Percentiles rank a stretch among this genome's conserved stretches.
These are phyloP conservation scores for Senecio squalidus DNA, from an alignment of 140 eudicot genomes.

Conservation along the genomic window DNA sequence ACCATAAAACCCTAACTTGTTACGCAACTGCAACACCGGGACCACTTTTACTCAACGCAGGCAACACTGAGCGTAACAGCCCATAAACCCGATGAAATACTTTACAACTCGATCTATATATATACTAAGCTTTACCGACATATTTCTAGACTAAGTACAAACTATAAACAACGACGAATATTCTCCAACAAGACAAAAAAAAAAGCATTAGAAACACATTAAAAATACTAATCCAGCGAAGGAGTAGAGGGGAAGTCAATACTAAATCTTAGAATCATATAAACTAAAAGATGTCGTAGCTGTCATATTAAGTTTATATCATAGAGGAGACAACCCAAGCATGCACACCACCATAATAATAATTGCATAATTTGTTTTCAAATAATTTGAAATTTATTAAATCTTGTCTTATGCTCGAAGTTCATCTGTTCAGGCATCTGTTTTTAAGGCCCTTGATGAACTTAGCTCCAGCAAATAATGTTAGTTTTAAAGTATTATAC, in stretches of 20 bases:
- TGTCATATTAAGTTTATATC: neutral
- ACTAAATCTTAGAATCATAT: slow-evolving; percentile 2
- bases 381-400: neutral
- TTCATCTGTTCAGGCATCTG: slow-evolving; percentile 11
- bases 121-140: too few species aligned
- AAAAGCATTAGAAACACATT: neutral
- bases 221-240: neutral
- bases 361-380: neutral
- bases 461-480: neutral
- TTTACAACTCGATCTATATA: too few species aligned
- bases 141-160: too few species aligned
- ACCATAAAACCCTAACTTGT: too few species aligned
- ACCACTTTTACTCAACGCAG: too few species aligned
- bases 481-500: neutral
- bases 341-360: slow-evolving; percentile 8
- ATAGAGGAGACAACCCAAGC: slow-evolving; percentile 20
- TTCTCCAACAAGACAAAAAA: too few species aligned
- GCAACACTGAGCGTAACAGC: too few species aligned
- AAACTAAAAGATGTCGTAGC: slow-evolving; percentile 5
- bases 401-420: slow-evolving; percentile 15
- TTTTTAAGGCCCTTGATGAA: slow-evolving; percentile 9
- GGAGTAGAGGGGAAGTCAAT: slow-evolving; percentile 1
- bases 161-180: too few species aligned
- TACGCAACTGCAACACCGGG: too few species aligned
- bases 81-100: too few species aligned